Conservation (phyloP, 2,329 filamentous ascomycete genomes). For the Paecilomyces variotii region DNA sequence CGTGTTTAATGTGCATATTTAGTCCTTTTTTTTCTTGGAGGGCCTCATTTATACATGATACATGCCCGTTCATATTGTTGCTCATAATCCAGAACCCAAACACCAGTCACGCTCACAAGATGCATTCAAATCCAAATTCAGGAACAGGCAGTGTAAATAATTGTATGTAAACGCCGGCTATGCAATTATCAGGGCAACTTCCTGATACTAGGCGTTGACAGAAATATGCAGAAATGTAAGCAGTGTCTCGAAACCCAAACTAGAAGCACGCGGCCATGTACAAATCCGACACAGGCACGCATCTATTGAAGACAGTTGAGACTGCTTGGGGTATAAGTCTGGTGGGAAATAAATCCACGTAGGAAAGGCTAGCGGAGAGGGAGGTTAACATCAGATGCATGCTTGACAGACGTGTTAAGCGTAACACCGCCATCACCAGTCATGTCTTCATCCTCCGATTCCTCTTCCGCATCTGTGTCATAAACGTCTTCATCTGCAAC, state of each 20-base stretch:
- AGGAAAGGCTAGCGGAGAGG: background rate
- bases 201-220: background rate
- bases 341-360: background rate
- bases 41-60: background rate
- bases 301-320: background rate
- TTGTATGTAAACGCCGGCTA: background rate
- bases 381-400: background rate
- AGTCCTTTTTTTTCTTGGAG: background rate
- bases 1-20: background rate
- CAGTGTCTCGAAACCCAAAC: background rate
- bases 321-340: background rate
- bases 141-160: background rate
- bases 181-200: background rate
- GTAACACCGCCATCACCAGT: slow-evolving; percentile 16
- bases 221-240: background rate
- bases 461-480: slow-evolving; percentile 34
- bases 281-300: background rate
- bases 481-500: slow-evolving; percentile 11
- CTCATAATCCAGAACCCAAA: background rate
- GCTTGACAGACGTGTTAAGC: background rate
- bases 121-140: background rate
- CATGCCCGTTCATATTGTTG: background rate
- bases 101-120: background rate
- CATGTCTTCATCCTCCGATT: slow-evolving; percentile 14
- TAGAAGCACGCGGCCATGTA: background rate